Base-by-base conservation (phyloP, 345 rosid genomes). In the Hibiscus syriacus region DNA sequence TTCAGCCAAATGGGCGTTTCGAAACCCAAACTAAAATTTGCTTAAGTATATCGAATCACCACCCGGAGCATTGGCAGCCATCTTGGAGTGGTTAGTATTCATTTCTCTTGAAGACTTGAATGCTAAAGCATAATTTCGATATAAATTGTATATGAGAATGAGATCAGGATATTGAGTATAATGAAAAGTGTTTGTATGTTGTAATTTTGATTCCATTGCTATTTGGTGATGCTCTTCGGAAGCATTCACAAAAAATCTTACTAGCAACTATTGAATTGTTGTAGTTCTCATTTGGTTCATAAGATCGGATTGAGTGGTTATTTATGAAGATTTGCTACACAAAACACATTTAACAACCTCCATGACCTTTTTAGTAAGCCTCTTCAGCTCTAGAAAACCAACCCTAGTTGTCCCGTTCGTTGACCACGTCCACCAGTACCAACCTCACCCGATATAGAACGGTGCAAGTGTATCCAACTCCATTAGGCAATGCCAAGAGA, bases 51-150 rank as follows among this genome's bases (percentile, higher is more conserved):
- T 92, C 98, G 1, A 90, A 88, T 82, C 90, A 93, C 74, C 98
- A 93, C 79, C 98, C 98, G 0, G 97, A 93, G 85, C 98, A 93
- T 62, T 93, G 98, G 97, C 98, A 88, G 80, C 98, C 98, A 55
- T 93, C 98, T 19, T 93, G 98, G 98, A 90, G 98, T 66, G 97
- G 98, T 93, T 78, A 77, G 77, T 67, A 62, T 50, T 69, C 49
- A 7, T 29, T 45, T 26, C 22, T 63, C 43, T 16, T 26, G n/a
- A n/a, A n/a, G n/a, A n/a, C n/a, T n/a, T n/a, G 50, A 63, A 16
- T 23, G 7, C 10, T 7, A 57, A 16, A 12, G 10, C 17, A 11
- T n/a, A 38, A 13, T 27, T 19, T 48, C 9, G 11, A 16, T 60
- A 23, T 5, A 23, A 45, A 43, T n/a, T 72, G 23, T 13, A 9